Conservation (phyloP, 208 protist species). For the Naegleria gruberi region DNA sequence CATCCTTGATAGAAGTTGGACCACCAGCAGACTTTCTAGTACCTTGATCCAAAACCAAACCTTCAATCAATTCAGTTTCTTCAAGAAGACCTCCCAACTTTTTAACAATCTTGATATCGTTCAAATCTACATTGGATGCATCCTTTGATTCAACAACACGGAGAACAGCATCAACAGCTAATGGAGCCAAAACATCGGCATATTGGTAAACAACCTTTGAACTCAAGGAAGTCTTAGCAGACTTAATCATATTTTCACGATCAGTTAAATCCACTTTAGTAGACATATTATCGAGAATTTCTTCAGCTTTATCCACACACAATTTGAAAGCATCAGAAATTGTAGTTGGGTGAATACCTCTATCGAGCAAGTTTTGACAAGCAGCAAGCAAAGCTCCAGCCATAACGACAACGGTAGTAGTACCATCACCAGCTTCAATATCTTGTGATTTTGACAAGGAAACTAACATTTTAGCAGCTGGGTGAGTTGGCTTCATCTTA, state of each 20-base stretch:
- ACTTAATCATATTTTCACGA: constrained; percentile 81
- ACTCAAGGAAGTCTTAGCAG: constrained; percentile 92
- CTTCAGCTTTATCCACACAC: constrained; percentile 66
- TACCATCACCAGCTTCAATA: constrained; percentile 98
- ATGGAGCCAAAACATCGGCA: constrained; percentile 88
- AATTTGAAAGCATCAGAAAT: constrained; percentile 87
- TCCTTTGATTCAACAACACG: constrained; percentile 62
- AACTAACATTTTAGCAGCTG: constrained; percentile 97
- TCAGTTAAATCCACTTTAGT: constrained; percentile 83
- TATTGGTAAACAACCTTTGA: constrained; percentile 97
- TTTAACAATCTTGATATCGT: constrained; percentile 85
- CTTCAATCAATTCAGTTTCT: constrained; percentile 89
- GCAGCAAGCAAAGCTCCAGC: constrained; percentile 85
- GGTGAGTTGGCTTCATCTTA: constrained; percentile 91
- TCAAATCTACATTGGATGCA: constrained; percentile 90
- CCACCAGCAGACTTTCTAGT: constrained; percentile 74
- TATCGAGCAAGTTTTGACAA: constrained; percentile 77
- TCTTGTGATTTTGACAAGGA: constrained; percentile 97
- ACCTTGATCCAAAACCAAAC: constrained; percentile 89
- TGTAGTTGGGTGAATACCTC: constrained; percentile 91
- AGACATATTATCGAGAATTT: constrained; percentile 85
- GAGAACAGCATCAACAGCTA: constrained; percentile 95
- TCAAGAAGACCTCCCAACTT: constrained; percentile 92
- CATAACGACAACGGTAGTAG: constrained; percentile 96
- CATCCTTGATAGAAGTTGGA: constrained; percentile 81